Conservation (phyloP, 768 basidiomycete genomes). For the Boletus huronensis region DNA sequence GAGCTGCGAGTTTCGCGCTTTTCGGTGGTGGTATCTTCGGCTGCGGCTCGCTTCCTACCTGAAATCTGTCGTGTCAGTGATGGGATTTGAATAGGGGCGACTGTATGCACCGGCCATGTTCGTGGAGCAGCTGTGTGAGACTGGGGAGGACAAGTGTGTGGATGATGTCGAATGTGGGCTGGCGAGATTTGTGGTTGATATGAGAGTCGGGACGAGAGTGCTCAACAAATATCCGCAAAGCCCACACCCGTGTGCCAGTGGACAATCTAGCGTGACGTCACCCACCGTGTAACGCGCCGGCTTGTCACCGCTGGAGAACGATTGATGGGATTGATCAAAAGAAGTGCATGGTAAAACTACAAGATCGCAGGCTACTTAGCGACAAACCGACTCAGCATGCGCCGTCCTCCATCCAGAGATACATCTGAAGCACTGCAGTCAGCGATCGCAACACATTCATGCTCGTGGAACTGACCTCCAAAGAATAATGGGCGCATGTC, state of each 20-base stretch:
- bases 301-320: conserved; percentile 2
- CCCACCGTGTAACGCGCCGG: conserved; percentile 21
- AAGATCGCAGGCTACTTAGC: conserved; percentile 25
- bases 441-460: background rate
- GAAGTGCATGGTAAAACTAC: conserved; percentile 25
- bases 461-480: conserved; percentile 17
- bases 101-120: conserved; percentile 31
- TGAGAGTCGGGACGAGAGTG: conserved; percentile 10
- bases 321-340: conserved; percentile 27
- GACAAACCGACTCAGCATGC: conserved; percentile 13
- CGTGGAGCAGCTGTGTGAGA: background rate
- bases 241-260: conserved; percentile 8
- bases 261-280: conserved; percentile 31
- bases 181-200: conserved; percentile 7
- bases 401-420: conserved; percentile 16
- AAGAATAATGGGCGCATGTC: conserved; percentile 14
- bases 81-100: conserved; percentile 11
- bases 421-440: conserved; percentile 6
- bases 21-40: conserved; percentile 29
- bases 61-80: background rate
- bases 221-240: conserved; percentile 26
- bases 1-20: conserved; percentile 43
- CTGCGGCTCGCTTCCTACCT: conserved; percentile 48
- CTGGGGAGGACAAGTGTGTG: background rate
- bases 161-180: background rate